A percentile compares a stretch with the other conserved stretches of the same genome.
Conservation (phyloP, 768 basidiomycete species). For the Russula virescens region DNA sequence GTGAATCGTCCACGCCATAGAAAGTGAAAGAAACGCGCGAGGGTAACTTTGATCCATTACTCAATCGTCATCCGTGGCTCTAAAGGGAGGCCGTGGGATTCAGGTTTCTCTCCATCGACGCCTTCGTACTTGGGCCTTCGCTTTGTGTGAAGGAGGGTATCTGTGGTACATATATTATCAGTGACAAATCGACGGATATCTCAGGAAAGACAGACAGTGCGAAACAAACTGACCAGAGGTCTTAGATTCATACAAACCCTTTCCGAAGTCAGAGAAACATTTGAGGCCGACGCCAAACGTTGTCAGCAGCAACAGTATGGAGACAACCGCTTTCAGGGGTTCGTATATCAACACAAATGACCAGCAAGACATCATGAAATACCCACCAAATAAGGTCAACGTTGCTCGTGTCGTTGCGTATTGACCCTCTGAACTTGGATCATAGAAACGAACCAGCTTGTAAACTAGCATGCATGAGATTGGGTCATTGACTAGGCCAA, state of each 20-base stretch:
- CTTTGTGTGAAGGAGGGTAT: slow-evolving; percentile 17
- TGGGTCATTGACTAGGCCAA: background rate
- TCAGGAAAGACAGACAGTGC: slow-evolving; percentile 11
- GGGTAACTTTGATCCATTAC: slow-evolving; percentile 30
- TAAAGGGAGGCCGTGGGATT: slow-evolving; percentile 48
- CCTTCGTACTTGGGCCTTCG: slow-evolving; percentile 8
- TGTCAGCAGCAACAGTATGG: slow-evolving; percentile 66
- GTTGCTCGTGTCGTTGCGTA: slow-evolving; percentile 76
- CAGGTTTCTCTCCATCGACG: slow-evolving; percentile 40
- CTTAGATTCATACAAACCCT: slow-evolving; percentile 70
- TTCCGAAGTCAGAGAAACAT: slow-evolving; percentile 79
- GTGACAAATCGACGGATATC: slow-evolving; percentile 6
- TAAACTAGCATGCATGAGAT: slow-evolving; percentile 46
- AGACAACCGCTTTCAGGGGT: slow-evolving; percentile 53
- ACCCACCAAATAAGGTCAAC: slow-evolving; percentile 74
- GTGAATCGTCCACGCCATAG: background rate
- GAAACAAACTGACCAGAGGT: slow-evolving; percentile 56
- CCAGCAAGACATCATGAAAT: background rate
- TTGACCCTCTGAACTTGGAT: slow-evolving; percentile 45
- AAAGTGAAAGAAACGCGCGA: background rate
- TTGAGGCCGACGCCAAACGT: slow-evolving; percentile 73
- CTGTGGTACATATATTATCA: slow-evolving; percentile 5
- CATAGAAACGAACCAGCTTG: slow-evolving; percentile 80
- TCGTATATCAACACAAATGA: background rate
- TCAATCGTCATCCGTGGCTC: slow-evolving; percentile 74